These are phyloP conservation scores for Lactifluus echinatus DNA, from an alignment of 768 basidiomycete genomes.

Conservation along the genomic window DNA sequence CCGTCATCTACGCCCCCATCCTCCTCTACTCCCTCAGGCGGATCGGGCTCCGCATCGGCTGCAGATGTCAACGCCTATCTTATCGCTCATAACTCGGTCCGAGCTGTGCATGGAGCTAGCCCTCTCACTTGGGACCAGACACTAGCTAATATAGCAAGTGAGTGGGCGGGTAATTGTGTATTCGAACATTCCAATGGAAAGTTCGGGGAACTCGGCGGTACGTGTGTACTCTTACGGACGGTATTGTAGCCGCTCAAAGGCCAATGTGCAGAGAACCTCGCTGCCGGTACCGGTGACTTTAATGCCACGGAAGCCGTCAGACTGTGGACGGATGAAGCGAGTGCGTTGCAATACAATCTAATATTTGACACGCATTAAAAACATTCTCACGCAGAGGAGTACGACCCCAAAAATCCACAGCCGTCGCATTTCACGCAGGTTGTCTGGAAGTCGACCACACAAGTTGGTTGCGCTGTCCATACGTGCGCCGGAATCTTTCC, in stretches of 20 bases:
- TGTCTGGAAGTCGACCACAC: constrained; percentile 60
- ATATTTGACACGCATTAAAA: background rate
- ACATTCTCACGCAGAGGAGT: constrained; percentile 35
- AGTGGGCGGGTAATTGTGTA: constrained; percentile 59
- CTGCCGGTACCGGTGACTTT: constrained; percentile 59
- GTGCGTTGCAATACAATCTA: constrained; percentile 33
- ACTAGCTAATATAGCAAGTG: constrained; percentile 53
- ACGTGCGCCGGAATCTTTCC: constrained; percentile 45
- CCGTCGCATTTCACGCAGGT: constrained; percentile 69
- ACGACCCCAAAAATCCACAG: constrained; percentile 46
- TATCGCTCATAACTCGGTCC: constrained; percentile 50
- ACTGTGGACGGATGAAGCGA: constrained; percentile 59
- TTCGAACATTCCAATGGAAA: constrained; percentile 63
- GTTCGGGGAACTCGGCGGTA: constrained; percentile 58
- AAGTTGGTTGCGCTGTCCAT: constrained; percentile 56
- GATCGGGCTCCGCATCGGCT: constrained; percentile 25
- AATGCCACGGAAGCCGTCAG: constrained; percentile 42
- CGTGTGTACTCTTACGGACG: background rate
- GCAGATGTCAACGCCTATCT: constrained; percentile 49
- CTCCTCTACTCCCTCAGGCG: background rate
- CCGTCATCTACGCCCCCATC: constrained; percentile 11
- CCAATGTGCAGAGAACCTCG: constrained; percentile 52
- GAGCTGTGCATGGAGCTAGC: constrained; percentile 55
- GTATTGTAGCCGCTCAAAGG: background rate
- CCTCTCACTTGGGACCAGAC: constrained; percentile 55